Evolutionary conservation across 2,329 filamentous ascomycete genomes (phyloP), one percentile per base, ranked within the genome.

Genomic region (Fusarium equiseti): DNA sequence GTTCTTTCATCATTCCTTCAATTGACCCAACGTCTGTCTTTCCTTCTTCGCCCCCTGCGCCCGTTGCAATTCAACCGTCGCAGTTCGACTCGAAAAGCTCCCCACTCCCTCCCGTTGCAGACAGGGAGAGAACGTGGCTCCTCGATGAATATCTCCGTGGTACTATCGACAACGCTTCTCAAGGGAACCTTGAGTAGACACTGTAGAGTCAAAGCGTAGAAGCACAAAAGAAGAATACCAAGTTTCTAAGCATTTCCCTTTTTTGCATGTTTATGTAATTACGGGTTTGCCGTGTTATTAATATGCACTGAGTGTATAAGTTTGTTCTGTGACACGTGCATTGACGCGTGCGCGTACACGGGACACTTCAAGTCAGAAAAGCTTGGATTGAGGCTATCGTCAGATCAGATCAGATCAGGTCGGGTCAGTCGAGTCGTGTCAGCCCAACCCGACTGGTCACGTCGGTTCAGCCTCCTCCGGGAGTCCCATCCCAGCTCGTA

Each of bases 61-160:
- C 60, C 52, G 50, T 67, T 70, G 26, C 22, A 31, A 44, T 12
- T 50, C 38, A 66, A 53, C 66, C 50, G 65, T 46, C 40, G 24
- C 53, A 46, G 27, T 49, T 56, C 42, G 44, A 49, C 8, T 29
- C 43, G 22, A 50, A 62, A 16, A 53, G n/a, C 35, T 31, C 45
- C 59, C 66, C 53, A 59, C 64, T 26, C 63, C 32, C 35, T 52
- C 50, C 50, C 50, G 50, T 52, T 40, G 50, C 20, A 42, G 24
- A 35, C 50, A 52, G 35, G 50, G 38, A 32, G 18, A 64, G 57
- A 71, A 72, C 68, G 70, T 72, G 70, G 70, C 53, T 50, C 18
- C 9, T 52, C n/a, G 50, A 52, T 42, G 35, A 40, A 35, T 27
- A 50, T 46, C 20, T 61, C 35, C 46, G 20, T 44, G 10, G 13